Conservation (phyloP, 306 rosid species). For the Vicia villosa region DNA sequence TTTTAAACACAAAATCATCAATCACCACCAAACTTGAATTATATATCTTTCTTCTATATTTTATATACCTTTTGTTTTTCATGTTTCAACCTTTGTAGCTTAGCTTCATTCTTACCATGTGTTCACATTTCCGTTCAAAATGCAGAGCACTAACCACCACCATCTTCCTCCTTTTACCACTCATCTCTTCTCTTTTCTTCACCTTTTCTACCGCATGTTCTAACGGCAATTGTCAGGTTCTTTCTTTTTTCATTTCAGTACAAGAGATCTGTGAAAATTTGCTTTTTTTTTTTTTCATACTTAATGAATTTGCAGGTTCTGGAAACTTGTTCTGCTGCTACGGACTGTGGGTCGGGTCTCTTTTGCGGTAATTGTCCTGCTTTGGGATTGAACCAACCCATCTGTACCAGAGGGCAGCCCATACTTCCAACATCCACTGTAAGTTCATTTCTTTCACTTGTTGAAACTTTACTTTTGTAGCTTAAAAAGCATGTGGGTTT, state of each 20-base stretch:
- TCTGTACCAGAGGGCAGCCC: slow-evolving; percentile 85
- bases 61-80: background rate
- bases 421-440: slow-evolving; percentile 65
- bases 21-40: background rate
- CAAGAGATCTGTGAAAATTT: slow-evolving; percentile 40
- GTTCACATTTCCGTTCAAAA: slow-evolving; percentile 48
- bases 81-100: background rate
- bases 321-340: slow-evolving; percentile 65
- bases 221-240: slow-evolving; percentile 86
- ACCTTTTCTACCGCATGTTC: slow-evolving; percentile 61
- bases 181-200: slow-evolving; percentile 45
- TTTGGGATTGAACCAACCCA: slow-evolving; percentile 67
- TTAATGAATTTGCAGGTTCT: slow-evolving; percentile 54
- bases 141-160: slow-evolving; percentile 39
- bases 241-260: background rate
- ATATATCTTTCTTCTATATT: background rate
- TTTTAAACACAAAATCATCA: background rate
- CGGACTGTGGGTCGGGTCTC: slow-evolving; percentile 82
- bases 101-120: slow-evolving; percentile 51
- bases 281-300: slow-evolving; percentile 7
- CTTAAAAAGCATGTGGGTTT: background rate
- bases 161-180: slow-evolving; percentile 38
- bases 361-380: slow-evolving; percentile 94
- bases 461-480: slow-evolving; percentile 20
- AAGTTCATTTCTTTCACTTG: background rate